Evolutionary conservation across 371 early-diverging fungal species (phyloP).

Genomic region (Saksenaea vasiformis): DNA sequence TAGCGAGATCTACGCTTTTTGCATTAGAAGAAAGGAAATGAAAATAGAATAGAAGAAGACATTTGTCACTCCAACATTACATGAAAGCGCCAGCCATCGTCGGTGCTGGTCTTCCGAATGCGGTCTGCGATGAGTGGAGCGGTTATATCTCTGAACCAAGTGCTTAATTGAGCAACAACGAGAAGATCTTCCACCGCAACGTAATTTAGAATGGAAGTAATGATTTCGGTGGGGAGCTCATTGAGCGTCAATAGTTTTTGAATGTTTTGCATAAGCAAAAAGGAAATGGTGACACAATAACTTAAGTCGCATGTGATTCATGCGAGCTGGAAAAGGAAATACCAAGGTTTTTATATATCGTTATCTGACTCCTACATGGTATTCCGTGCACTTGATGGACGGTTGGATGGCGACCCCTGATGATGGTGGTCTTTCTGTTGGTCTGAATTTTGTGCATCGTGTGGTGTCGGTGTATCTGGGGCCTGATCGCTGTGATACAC

Average conservation of each 20-base stretch:
- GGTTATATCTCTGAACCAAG: neutral
- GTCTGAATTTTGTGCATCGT: neutral
- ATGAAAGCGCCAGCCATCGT: neutral
- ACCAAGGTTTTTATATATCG: neutral
- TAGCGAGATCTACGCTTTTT: neutral
- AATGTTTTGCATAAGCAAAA: neutral
- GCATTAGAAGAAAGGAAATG: neutral
- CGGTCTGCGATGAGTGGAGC: neutral
- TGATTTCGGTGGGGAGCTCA: neutral
- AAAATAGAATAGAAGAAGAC: neutral
- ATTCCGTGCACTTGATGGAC: constrained; percentile 2
- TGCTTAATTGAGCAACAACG: neutral
- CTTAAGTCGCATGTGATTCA: neutral
- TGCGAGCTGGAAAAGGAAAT: constrained; percentile 4
- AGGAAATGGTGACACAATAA: neutral
- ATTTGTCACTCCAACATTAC: neutral
- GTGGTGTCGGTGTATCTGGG: neutral
- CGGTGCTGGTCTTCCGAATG: neutral
- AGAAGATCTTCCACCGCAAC: neutral
- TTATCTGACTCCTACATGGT: neutral
- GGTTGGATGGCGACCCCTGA: neutral
- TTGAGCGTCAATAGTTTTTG: neutral
- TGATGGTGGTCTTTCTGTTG: neutral
- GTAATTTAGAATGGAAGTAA: neutral
- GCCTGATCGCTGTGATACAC: constrained; percentile 1